Evolutionary conservation across 2,329 filamentous ascomycete genomes (phyloP), one percentile per base, ranked within the genome.

Genomic region (Gyromitra esculenta): DNA sequence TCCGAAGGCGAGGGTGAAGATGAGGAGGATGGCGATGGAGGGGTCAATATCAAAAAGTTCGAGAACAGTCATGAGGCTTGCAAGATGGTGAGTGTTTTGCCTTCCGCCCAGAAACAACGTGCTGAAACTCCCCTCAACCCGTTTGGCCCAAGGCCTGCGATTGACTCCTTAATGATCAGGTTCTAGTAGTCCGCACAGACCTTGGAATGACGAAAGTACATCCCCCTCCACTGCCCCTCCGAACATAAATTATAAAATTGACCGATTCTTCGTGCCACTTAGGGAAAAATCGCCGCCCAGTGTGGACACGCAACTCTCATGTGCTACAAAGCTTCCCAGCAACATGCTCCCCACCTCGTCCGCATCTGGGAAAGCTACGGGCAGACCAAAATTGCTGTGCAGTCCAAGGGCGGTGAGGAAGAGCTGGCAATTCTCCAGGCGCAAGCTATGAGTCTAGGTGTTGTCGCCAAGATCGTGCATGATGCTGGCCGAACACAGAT

Each of bases 401-500:
- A 97, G 85, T 87, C 91, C 80, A 96, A 95, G 85, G 79, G 78
- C 37, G 91, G 90, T 77, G 92, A 97, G 84, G 93, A 96, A 45
- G 93, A 96, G 82, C 84, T 96, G 80, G 85, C 96, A 77, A 85
- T 86, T 78, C 84, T 92, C 80, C 91, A 94, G 85, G 92, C 90
- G 69, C 90, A 91, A 83, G 96, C 96, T 1, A 87, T 93, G 78
- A 93, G 91, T 82, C 83, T 97, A 75, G 95, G 96, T 0, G 84
- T 99, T 75, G 94, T 93, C 77, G 93, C 95, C 68, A 91, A 95
- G 83, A 90, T 97, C 68, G 95, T 99, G 80, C 91, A 92, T 81
- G 96, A 99, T 84, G 96, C 96, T n/a, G 96, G 96, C 13, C 89
- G 96, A 77, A 99, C 96, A 59, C 96, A 99, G 88, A 98, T 99